Percentiles rank a stretch among this genome's conserved stretches.
These are phyloP conservation scores for Lactifluus subvellereus DNA, from an alignment of 768 basidiomycete genomes.

Conservation along the genomic window DNA sequence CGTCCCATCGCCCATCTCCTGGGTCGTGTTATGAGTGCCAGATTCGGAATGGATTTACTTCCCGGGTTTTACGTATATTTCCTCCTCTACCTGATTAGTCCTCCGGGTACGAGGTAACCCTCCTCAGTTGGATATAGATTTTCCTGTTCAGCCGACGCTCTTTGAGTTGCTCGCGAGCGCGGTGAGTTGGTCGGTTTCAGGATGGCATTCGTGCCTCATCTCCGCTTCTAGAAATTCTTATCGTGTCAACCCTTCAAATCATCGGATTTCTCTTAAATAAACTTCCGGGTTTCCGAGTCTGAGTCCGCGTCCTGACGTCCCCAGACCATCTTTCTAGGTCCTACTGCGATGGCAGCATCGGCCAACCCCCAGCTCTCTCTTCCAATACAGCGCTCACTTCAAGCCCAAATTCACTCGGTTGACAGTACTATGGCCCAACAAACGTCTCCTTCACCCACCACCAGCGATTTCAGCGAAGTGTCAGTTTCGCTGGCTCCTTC, in stretches of 20 bases:
- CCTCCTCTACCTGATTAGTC: not conserved
- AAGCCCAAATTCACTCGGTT: conserved; percentile 4
- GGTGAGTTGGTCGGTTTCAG: conserved; percentile 15
- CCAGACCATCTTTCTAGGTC: not conserved
- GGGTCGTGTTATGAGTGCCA: conserved; percentile 14
- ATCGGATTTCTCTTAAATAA: conserved; percentile 17
- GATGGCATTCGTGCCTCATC: conserved; percentile 19
- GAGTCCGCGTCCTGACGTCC: not conserved
- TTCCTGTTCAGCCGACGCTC: conserved; percentile 10
- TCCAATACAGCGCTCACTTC: conserved; percentile 12
- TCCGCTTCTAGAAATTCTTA: conserved; percentile 15
- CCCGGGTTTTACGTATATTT: conserved; percentile 17
- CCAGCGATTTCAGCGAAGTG: conserved; percentile 21
- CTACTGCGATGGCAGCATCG: conserved; percentile 7
- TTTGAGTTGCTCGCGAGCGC: conserved; percentile 16
- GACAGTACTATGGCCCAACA: conserved; percentile 7
- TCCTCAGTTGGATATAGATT: conserved; percentile 5
- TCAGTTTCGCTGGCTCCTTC: conserved; percentile 12
- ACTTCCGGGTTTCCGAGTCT: not conserved
- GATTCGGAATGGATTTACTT: conserved; percentile 15
- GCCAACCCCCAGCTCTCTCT: conserved; percentile 13
- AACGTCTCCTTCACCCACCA: conserved; percentile 21
- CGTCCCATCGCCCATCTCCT: conserved; percentile 12
- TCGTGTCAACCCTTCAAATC: not conserved
- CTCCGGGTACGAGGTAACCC: not conserved